A percentile compares a stretch with the other conserved stretches of the same genome.
Evolutionary conservation across 495 filamentous ascomycete genomes (phyloP).

Genomic region (Trichoderma gamsii): DNA sequence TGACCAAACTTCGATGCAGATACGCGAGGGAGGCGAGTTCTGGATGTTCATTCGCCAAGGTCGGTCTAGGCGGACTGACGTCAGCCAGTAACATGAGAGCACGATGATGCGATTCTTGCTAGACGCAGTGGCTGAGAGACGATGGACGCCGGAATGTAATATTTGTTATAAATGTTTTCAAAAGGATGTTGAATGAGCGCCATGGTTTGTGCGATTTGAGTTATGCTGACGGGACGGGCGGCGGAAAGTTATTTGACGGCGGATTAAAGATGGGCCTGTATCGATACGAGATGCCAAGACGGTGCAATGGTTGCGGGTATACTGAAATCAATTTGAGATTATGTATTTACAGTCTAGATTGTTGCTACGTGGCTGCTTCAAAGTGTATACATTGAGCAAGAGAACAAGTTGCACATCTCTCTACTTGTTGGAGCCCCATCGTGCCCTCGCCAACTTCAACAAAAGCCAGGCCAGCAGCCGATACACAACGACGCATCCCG

Average conservation of each 20-base stretch:
- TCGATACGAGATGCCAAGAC: background rate
- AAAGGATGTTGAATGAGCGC: background rate
- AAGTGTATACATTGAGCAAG: background rate
- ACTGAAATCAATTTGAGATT: no score
- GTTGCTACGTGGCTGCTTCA: background rate
- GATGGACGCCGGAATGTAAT: background rate
- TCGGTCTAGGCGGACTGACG: background rate
- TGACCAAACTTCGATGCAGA: background rate
- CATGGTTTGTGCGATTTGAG: background rate
- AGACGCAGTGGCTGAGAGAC: background rate
- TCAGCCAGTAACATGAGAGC: background rate
- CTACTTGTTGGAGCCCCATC: constrained; percentile 24
- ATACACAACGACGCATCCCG: constrained; percentile 55
- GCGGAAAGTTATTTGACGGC: background rate
- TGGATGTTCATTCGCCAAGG: background rate
- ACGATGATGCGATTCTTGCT: background rate
- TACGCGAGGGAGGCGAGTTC: background rate
- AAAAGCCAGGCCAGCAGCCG: constrained; percentile 57
- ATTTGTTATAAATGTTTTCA: background rate
- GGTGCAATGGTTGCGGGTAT: no score
- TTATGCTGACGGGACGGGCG: background rate
- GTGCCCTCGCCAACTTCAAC: constrained; percentile 41
- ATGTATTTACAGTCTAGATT: background rate
- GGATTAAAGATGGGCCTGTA: constrained; percentile 1
- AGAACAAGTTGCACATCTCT: background rate